Base-by-base conservation (phyloP, 1,139 yeast genomes). In the Pneumocystis murina region DNA sequence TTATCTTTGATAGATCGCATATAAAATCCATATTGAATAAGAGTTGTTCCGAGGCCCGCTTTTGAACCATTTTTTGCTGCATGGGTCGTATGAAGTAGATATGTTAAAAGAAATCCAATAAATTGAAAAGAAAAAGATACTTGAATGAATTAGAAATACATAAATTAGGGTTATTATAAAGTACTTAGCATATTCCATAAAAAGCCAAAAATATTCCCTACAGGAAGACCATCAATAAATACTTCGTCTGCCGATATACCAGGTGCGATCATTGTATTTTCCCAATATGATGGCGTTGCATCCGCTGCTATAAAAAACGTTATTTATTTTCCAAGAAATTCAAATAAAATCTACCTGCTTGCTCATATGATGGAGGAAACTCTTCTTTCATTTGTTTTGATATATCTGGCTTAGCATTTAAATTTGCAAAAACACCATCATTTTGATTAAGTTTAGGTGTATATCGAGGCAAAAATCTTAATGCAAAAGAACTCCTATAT, bases 241-340 rank as follows among this genome's bases (percentile, higher is more conserved):
- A 92, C 85, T 73, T 91, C 97, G 72, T 92, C 97, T 62, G 78
- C 77, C 64, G 85, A 87, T 68, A 73, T 70, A 66, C 90, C 89
- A 20, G 91, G 89, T 0, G 95, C 83, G 72, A 90, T 81, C 64
- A 91, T 85, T 0, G 95, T 84, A 17, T 90, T 83, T 73, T 94
- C 98, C 95, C 97, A 94, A 74, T 94, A 94, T 60, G 96, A 96
- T 0, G 99, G 99, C 0, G 95, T 84, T 30, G 95, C 83, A 73
- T 92, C 99, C 1, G 92, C 87, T 0, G 96, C 91, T 0, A 96
- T 97, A 33, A 33, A 71, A 91, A 97, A 66, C 88, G 96, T 74
- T 94, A 92, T 0, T 94, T 79, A 1, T 10, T 5, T 8, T 12
- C 8, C 7, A 40, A 38, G 24, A 57, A 40, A 58, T 3, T 20